Evolutionary conservation across 306 rosid species (phyloP), one percentile per base, ranked within the genome.

Genomic region (Abrus precatorius): DNA sequence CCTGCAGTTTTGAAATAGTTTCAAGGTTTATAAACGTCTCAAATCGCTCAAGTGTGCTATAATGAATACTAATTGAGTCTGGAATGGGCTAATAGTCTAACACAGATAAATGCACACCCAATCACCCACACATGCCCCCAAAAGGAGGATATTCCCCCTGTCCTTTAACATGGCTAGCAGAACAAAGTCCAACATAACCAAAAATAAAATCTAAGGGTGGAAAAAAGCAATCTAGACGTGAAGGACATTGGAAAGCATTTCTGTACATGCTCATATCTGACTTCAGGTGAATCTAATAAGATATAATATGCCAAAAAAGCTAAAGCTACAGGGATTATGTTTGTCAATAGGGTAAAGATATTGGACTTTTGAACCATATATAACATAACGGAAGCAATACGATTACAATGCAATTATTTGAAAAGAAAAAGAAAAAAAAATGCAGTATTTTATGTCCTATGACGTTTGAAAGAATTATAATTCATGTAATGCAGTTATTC

Each of bases 1-100:
- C 99, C 99, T 95, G 89, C 60, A 89, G 41, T 44, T 82, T 76
- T 50, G 59, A 41, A 66, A 72, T 10, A 28, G 50, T 5, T 27
- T 61, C n/a, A 50, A 72, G 54, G 60, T 36, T 61, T 28, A 55
- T 9, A 45, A 52, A 64, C 27, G 55, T 65, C 53, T 71, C 64
- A 44, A 69, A 69, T 64, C 28, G 53, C 49, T 56, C 63, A 29
- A 27, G 68, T 10, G 13, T 54, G 52, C 70, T 53, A 40, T 70
- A 76, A 45, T 54, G 79, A 74, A 78, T 45, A 78, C 43, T 47
- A 60, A 48, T 48, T 5, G 11, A 57, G 36, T 48, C 44, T 65
- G 52, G 64, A 67, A 67, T 52, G 20, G 43, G 45, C 45, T 54
- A 80, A 54, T 40, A 54, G 77, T 9, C 36, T 60, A 76, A 64